Conservation (phyloP, 208 protist species). For the Leishmania martiniquensis region DNA sequence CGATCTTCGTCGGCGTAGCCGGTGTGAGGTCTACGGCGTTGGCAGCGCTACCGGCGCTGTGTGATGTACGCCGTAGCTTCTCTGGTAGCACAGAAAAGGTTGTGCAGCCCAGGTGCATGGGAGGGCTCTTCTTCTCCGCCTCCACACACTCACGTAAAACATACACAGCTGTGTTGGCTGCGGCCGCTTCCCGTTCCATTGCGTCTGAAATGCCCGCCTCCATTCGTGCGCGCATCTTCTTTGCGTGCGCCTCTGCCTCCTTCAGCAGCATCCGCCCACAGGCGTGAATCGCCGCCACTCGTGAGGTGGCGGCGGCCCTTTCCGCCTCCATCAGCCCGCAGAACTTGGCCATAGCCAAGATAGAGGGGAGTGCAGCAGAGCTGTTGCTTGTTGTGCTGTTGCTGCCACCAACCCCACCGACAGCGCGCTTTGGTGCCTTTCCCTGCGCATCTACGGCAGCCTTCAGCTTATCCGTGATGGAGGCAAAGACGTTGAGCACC, state of each 20-base stretch:
- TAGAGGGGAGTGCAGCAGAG: constrained; percentile 3
- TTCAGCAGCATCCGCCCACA: constrained; percentile 29
- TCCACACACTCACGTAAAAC: constrained; percentile 77
- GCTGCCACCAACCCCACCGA: constrained; percentile 15
- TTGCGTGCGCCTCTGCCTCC: constrained; percentile 31
- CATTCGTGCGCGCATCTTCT: constrained; percentile 29
- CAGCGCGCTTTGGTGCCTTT: constrained; percentile 49
- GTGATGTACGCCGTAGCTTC: not conserved
- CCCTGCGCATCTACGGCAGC: constrained; percentile 29
- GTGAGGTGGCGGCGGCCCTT: constrained; percentile 4
- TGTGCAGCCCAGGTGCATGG: constrained; percentile 84
- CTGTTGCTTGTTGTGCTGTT: not conserved
- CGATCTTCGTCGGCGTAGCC: not conserved
- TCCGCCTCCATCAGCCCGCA: constrained; percentile 38
- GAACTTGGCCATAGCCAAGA: constrained; percentile 28
- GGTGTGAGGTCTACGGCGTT: not conserved
- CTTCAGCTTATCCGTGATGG: constrained; percentile 53
- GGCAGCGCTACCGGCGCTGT: not conserved
- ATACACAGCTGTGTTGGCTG: constrained; percentile 89
- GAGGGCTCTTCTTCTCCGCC: constrained; percentile 48
- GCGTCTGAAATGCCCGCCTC: constrained; percentile 37
- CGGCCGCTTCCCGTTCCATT: constrained; percentile 50
- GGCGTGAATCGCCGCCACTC: constrained; percentile 17
- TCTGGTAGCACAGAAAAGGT: constrained; percentile 62
- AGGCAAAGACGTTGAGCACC: constrained; percentile 32